Evolutionary conservation across 2,329 filamentous ascomycete species (phyloP).

Genomic region (Malbranchea cinnamomea): DNA sequence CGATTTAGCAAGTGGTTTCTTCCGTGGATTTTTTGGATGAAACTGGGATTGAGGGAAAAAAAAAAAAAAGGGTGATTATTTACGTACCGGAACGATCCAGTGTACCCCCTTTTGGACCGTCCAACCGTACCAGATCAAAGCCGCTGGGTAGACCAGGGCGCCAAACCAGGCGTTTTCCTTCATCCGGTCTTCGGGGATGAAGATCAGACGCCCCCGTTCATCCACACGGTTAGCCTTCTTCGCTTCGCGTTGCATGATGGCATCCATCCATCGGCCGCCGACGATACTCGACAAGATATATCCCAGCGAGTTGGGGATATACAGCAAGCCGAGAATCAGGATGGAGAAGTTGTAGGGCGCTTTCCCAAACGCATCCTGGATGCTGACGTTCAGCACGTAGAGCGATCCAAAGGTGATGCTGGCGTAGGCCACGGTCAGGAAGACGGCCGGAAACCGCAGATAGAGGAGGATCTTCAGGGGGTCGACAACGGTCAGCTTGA

Average conservation of each 20-base stretch:
- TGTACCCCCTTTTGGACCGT: slow-evolving; percentile 46
- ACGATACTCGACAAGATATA: slow-evolving; percentile 55
- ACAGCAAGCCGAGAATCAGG: slow-evolving; percentile 58
- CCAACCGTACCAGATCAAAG: slow-evolving; percentile 68
- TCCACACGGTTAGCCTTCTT: slow-evolving; percentile 54
- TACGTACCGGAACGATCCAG: slow-evolving; percentile 43
- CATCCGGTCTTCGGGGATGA: slow-evolving; percentile 67
- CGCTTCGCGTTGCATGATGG: slow-evolving; percentile 66
- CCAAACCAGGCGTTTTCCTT: slow-evolving; percentile 68
- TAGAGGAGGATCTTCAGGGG: slow-evolving; percentile 57
- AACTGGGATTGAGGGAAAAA: not conserved
- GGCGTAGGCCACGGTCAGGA: slow-evolving; percentile 58
- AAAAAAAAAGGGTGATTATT: slow-evolving; percentile 16
- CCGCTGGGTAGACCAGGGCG: slow-evolving; percentile 52
- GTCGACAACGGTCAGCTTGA: slow-evolving; percentile 53
- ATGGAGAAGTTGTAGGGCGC: slow-evolving; percentile 54
- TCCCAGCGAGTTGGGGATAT: slow-evolving; percentile 60
- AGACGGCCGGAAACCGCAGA: slow-evolving; percentile 58
- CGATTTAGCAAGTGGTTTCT: slow-evolving; percentile 16
- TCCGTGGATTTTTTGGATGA: not conserved
- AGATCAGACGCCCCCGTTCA: slow-evolving; percentile 48
- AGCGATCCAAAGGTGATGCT: slow-evolving; percentile 61
- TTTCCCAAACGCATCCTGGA: slow-evolving; percentile 53
- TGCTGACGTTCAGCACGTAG: slow-evolving; percentile 63
- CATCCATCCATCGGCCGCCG: slow-evolving; percentile 64